Percentiles rank a stretch among this genome's conserved stretches.
phyloP scores from a whole-genome alignment of 495 filamentous ascomycete species.

The Tetracladium setigerum region DNA sequence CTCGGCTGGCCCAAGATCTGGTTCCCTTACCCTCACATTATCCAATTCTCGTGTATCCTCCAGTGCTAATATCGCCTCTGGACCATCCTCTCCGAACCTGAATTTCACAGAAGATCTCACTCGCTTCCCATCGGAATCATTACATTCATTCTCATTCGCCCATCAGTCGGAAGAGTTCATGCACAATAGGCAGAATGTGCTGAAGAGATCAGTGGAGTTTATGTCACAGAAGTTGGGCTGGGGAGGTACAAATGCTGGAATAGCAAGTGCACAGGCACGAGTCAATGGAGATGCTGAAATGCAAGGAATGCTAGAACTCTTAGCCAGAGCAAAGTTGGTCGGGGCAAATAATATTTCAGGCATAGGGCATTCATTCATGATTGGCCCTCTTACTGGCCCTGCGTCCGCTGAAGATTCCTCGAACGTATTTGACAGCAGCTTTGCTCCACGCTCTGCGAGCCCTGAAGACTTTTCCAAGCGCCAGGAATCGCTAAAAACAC shows the following conservation, averaged over 20 bases:
- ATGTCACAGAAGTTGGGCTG: slow-evolving; percentile 92
- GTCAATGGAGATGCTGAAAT: slow-evolving; percentile 76
- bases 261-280: slow-evolving; percentile 76
- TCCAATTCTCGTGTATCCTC: slow-evolving; percentile 25
- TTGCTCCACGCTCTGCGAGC: slow-evolving; percentile 47
- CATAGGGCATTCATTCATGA: slow-evolving; percentile 30
- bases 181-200: slow-evolving; percentile 82
- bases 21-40: slow-evolving; percentile 52
- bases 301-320: slow-evolving; percentile 83
- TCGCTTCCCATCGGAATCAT: slow-evolving; percentile 88
- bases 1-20: slow-evolving; percentile 53
- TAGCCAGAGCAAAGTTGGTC: slow-evolving; percentile 70
- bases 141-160: slow-evolving; percentile 98
- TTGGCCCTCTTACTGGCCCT: slow-evolving; percentile 65
- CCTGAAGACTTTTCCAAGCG: slow-evolving; percentile 36
- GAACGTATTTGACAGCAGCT: slow-evolving; percentile 78
- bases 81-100: slow-evolving; percentile 55
- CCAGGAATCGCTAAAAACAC: slow-evolving; percentile 27
- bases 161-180: slow-evolving; percentile 89
- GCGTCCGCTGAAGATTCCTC: slow-evolving; percentile 51
- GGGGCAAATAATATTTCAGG: slow-evolving; percentile 38
- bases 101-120: slow-evolving; percentile 80
- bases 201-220: slow-evolving; percentile 94
- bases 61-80: slow-evolving; percentile 24
- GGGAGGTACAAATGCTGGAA: slow-evolving; percentile 50